Percentiles rank a stretch among this genome's conserved stretches.
phyloP scores from a whole-genome alignment of 1,284 basidiomycete species.

The Boletus sp. region DNA sequence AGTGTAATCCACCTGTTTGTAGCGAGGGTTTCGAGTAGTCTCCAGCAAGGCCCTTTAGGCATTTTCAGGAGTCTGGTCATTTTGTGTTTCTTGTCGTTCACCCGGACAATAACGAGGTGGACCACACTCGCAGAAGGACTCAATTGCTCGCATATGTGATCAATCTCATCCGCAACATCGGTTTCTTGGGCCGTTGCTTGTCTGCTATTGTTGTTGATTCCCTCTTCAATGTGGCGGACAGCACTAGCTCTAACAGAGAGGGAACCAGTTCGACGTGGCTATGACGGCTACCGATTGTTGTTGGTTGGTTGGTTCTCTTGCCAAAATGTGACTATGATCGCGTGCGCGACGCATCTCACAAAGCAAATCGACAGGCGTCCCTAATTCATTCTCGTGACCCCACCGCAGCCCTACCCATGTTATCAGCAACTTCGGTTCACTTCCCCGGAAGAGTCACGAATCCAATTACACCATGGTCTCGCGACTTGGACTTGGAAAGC shows the following conservation, averaged over 20 bases:
- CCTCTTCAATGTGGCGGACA: conserved; percentile 32
- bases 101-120: conserved; percentile 41
- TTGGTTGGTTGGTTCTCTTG: conserved; percentile 46
- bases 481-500: conserved; percentile 14
- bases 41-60: conserved; percentile 39
- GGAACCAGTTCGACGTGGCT: conserved; percentile 45
- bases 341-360: conserved; percentile 36
- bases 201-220: conserved; percentile 44
- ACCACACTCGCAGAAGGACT: conserved; percentile 25
- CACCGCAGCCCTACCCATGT: conserved; percentile 4
- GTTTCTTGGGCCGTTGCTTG: conserved; percentile 48
- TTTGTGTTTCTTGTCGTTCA: conserved; percentile 38
- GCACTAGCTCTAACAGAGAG: conserved; percentile 40
- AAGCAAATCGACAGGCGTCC: conserved; percentile 35
- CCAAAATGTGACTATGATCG: conserved; percentile 45
- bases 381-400: conserved; percentile 8
- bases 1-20: conserved; percentile 20
- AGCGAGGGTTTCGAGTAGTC: conserved; percentile 27
- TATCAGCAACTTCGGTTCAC: conserved; percentile 19
- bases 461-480: conserved; percentile 37
- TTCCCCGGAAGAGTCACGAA: conserved; percentile 28
- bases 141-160: conserved; percentile 42
- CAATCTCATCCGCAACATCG: conserved; percentile 43
- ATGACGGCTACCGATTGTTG: conserved; percentile 48
- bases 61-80: conserved; percentile 26